These are phyloP conservation scores for Rutidosis leptorrhynchoides DNA, from an alignment of 129 eudicot genomes.

Conservation along the genomic window DNA sequence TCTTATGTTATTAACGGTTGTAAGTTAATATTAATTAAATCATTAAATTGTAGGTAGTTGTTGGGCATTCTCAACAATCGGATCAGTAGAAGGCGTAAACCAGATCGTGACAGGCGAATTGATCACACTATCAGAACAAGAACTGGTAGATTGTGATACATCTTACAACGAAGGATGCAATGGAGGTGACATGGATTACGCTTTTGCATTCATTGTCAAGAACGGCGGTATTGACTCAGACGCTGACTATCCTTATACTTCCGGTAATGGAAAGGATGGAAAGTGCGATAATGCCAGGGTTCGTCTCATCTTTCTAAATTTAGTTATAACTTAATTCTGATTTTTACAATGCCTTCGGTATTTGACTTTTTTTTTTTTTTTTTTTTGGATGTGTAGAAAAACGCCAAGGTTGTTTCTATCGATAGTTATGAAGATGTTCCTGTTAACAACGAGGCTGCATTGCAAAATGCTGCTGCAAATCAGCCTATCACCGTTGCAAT, in stretches of 20 bases:
- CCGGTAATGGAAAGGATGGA: constrained; percentile 36
- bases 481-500: constrained; percentile 95
- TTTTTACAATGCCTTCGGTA: constrained; percentile 21
- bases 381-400: constrained; percentile 59
- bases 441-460: constrained; percentile 52
- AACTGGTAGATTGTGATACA: constrained; percentile 52
- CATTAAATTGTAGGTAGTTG: constrained; percentile 57
- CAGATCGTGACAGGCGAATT: constrained; percentile 50
- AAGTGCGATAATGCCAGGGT: constrained; percentile 46
- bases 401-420: constrained; percentile 68
- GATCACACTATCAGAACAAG: constrained; percentile 55
- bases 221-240: constrained; percentile 52
- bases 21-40: constrained; percentile 6
- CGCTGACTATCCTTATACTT: constrained; percentile 46
- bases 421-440: constrained; percentile 80
- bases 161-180: constrained; percentile 51
- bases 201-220: constrained; percentile 49
- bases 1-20: too few relatives aligned
- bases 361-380: neutral
- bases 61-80: constrained; percentile 61
- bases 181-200: constrained; percentile 56
- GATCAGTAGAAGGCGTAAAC: constrained; percentile 52
- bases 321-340: neutral
- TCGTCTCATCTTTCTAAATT: neutral
- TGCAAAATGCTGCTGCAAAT: constrained; percentile 74